Percentiles rank a stretch among this genome's conserved stretches.
Evolutionary conservation across 768 basidiomycete species (phyloP).

Genomic region (Piloderma croceum): DNA sequence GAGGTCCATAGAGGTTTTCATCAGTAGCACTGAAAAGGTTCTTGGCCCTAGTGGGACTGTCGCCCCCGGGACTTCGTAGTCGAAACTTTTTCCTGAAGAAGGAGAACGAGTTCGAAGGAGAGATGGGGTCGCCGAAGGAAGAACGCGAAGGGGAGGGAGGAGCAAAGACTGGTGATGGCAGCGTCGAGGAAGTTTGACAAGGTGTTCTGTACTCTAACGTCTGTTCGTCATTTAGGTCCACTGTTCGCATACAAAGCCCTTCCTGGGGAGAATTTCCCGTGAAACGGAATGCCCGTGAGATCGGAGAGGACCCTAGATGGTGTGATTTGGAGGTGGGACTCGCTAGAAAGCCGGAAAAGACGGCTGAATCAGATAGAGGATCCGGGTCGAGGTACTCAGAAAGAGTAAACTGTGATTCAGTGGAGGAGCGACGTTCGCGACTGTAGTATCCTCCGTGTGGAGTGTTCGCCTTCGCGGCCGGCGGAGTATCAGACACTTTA

Average conservation of each 20-base stretch:
- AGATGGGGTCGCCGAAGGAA: background rate
- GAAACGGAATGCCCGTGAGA: background rate
- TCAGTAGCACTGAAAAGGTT: too few relatives aligned
- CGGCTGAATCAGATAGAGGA: background rate
- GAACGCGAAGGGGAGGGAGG: background rate
- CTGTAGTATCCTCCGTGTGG: too few relatives aligned
- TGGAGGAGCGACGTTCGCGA: too few relatives aligned
- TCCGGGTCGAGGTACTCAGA: background rate
- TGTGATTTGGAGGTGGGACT: background rate
- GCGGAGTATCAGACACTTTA: too few relatives aligned
- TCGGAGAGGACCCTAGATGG: background rate
- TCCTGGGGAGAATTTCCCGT: background rate
- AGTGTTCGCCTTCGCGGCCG: too few relatives aligned
- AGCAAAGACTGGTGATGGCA: background rate
- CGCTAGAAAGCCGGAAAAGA: background rate
- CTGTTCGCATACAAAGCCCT: background rate
- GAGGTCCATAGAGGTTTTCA: background rate
- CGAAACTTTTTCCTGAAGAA: too few relatives aligned
- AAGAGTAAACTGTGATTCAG: background rate
- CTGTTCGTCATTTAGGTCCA: background rate
- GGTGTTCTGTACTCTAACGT: background rate
- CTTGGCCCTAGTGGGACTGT: too few relatives aligned
- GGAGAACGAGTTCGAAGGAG: background rate
- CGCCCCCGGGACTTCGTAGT: too few relatives aligned
- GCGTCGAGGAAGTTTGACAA: background rate